Conservation (phyloP, 2,329 filamentous ascomycete species). For the Alternaria panax region DNA sequence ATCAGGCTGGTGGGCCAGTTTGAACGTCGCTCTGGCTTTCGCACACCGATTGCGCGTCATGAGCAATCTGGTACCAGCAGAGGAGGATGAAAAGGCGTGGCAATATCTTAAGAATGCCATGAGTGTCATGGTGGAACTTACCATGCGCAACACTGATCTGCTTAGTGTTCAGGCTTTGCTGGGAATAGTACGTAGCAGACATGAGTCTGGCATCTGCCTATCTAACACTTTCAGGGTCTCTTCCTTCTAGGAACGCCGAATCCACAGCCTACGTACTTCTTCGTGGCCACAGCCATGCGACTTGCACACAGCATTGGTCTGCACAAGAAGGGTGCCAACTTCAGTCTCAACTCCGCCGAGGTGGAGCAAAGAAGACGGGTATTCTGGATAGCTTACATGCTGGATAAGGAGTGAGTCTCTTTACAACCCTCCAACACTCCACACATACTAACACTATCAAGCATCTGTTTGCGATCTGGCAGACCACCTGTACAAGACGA, state of each 20-base stretch:
- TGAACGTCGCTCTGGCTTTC: slow-evolving; percentile 94
- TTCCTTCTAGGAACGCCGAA: slow-evolving; percentile 98
- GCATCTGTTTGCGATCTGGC: slow-evolving; percentile 74
- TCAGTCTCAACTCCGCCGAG: slow-evolving; percentile 91
- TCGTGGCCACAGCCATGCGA: slow-evolving; percentile 89
- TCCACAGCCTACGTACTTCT: slow-evolving; percentile 89
- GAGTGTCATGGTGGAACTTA: slow-evolving; percentile 89
- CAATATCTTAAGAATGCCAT: slow-evolving; percentile 96
- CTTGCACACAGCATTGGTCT: slow-evolving; percentile 93
- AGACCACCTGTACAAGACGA: slow-evolving; percentile 76
- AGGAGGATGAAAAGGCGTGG: slow-evolving; percentile 95
- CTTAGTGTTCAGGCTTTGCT: slow-evolving; percentile 92
- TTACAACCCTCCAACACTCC: background rate
- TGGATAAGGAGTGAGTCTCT: slow-evolving; percentile 70
- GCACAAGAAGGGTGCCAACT: slow-evolving; percentile 90
- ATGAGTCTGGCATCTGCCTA: background rate
- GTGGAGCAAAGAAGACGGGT: slow-evolving; percentile 86
- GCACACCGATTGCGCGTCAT: slow-evolving; percentile 91
- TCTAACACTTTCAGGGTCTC: slow-evolving; percentile 62
- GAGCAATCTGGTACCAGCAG: slow-evolving; percentile 88
- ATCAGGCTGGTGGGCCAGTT: slow-evolving; percentile 97
- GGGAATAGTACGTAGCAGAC: slow-evolving; percentile 70
- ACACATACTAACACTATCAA: slow-evolving; percentile 38
- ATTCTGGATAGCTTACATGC: slow-evolving; percentile 78
- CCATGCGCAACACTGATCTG: slow-evolving; percentile 94